phyloP scores from a whole-genome alignment of 2,329 filamentous ascomycete species.

The Scedosporium dehoogii region DNA sequence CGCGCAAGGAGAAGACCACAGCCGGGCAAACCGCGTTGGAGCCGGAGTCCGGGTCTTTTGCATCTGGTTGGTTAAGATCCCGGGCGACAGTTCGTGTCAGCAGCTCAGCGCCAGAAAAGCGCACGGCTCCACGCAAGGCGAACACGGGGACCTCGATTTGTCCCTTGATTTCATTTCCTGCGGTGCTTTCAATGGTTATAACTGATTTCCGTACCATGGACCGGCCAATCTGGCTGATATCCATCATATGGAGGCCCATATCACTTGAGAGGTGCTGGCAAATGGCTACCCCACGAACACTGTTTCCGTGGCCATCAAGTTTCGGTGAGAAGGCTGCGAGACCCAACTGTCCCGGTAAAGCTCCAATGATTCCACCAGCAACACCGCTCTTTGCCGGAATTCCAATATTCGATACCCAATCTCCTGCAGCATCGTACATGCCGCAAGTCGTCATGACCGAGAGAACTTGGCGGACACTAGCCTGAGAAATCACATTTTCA shows the following conservation, averaged over 20 bases:
- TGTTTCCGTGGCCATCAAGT: slow-evolving; percentile 22
- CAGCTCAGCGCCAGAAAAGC: slow-evolving; percentile 23
- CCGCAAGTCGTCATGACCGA: slow-evolving; percentile 31
- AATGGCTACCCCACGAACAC: slow-evolving; percentile 21
- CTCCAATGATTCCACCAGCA: slow-evolving; percentile 22
- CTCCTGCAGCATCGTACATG: slow-evolving; percentile 29
- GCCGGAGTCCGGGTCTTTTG: slow-evolving; percentile 17
- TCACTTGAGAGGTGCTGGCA: slow-evolving; percentile 21
- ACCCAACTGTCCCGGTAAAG: slow-evolving; percentile 21
- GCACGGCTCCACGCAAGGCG: slow-evolving; percentile 21
- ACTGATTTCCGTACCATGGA: slow-evolving; percentile 19
- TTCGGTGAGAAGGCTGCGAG: slow-evolving; percentile 21
- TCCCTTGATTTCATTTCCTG: slow-evolving; percentile 16
- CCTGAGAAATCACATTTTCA: slow-evolving; percentile 23
- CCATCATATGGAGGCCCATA: slow-evolving; percentile 26
- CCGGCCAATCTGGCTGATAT: slow-evolving; percentile 20
- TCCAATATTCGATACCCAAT: slow-evolving; percentile 27
- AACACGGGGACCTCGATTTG: slow-evolving; percentile 21
- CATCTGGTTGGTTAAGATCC: slow-evolving; percentile 15
- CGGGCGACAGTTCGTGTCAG: slow-evolving; percentile 19
- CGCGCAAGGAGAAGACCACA: slow-evolving; percentile 21
- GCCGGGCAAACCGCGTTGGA: slow-evolving; percentile 17
- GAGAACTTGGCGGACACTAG: slow-evolving; percentile 26
- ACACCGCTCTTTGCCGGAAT: slow-evolving; percentile 28
- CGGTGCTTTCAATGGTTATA: slow-evolving; percentile 18